Conservation (phyloP, 192 early-diverging fungal genomes). For the Allomyces arbusculus region DNA sequence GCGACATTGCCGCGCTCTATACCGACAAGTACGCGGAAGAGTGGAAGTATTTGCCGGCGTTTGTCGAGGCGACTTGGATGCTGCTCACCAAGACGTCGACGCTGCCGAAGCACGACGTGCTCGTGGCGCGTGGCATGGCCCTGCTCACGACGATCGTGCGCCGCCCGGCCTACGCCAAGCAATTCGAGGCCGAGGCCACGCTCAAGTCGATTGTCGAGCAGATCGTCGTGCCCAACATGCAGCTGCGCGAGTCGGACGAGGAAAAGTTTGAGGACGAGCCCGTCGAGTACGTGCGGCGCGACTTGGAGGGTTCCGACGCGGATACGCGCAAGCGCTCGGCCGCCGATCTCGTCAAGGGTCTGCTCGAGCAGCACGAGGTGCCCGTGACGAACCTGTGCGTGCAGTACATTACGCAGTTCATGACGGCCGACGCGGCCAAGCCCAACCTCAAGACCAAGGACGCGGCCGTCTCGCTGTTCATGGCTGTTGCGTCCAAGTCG, state of each 20-base stretch:
- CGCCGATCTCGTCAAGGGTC: slow-evolving; percentile 72
- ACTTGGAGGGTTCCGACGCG: slow-evolving; percentile 75
- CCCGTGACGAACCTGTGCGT: slow-evolving; percentile 5
- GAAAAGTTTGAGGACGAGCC: slow-evolving; percentile 95
- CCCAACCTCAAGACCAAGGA: slow-evolving; percentile 87
- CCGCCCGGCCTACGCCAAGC: slow-evolving; percentile 38
- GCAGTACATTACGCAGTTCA: neutral
- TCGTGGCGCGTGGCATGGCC: slow-evolving; percentile 73
- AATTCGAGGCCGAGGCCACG: slow-evolving; percentile 53
- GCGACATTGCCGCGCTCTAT: slow-evolving; percentile 79
- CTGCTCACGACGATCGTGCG: slow-evolving; percentile 77
- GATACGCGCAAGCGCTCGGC: slow-evolving; percentile 86
- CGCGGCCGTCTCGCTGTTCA: slow-evolving; percentile 79
- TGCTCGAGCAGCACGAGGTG: slow-evolving; percentile 66
- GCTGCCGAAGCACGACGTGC: slow-evolving; percentile 60
- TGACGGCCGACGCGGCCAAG: neutral
- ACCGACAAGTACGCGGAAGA: slow-evolving; percentile 79
- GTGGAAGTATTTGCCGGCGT: slow-evolving; percentile 54
- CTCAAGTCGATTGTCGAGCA: slow-evolving; percentile 70
- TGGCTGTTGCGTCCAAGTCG: slow-evolving; percentile 63
- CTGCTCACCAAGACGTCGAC: slow-evolving; percentile 54
- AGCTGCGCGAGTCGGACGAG: slow-evolving; percentile 64
- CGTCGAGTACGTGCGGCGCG: slow-evolving; percentile 79
- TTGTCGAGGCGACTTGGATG: slow-evolving; percentile 72
- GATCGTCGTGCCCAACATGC: slow-evolving; percentile 83